Evolutionary conservation across 345 rosid species (phyloP), one percentile per base, ranked within the genome.

Genomic region (Geranium rotundifolium): DNA sequence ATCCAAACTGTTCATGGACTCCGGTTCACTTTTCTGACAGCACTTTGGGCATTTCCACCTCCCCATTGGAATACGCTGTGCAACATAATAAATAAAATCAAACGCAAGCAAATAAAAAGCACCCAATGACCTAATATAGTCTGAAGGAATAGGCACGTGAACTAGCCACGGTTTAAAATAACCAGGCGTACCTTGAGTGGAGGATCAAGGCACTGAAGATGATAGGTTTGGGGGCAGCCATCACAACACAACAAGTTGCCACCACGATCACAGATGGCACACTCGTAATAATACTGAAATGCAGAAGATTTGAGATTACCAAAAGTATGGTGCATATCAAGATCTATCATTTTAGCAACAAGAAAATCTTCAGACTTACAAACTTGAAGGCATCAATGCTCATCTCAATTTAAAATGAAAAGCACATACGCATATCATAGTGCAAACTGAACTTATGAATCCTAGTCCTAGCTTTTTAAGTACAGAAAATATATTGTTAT

Each of bases 161-260:
- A 46, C 20, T 65, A 46, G 52, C 14, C 52, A 46, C 52, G 1
- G 14, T 2, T 46, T 10, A 14, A 46, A 46, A 0, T 46, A 46
- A 46, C 41, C 3, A 34, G 10, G 41, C 72, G 71, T 81, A 95
- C 99, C 99, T 95, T 95, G 74, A 95, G 95, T 69, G 99, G 97
- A 15, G 97, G 99, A 69, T 76, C 85, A 63, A 95, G 99, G 82
- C 99, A 95, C 71, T 82, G 89, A 34, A 82, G 84, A 81, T 95
- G 99, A 73, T 90, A 95, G 64, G 96, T 93, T 60, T 85, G 72
- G 13, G 99, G 99, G 76, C 99, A 95, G 73, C 87, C 79, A 81
- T 95, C 99, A 75, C 99, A 95, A 71, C 99, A 95, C 66, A 95
- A 75, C 75, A 95, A 76, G 80, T 90, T 89, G 65, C 99, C 99